Conservation (phyloP, 2,329 filamentous ascomycete genomes). For the Diatrype stigma region DNA sequence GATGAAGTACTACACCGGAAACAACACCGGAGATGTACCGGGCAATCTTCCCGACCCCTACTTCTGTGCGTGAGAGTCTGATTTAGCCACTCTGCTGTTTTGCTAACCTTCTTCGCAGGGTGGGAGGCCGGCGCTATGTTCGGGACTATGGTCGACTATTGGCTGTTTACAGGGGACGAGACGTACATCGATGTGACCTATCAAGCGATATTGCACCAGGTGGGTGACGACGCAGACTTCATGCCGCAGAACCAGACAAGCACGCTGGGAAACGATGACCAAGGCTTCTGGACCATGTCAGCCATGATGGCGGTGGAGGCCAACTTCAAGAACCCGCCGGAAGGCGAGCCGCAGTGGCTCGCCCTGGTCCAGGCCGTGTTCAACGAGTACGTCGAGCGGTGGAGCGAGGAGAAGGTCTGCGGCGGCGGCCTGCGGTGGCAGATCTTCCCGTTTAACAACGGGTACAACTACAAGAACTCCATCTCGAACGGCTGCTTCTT, state of each 20-base stretch:
- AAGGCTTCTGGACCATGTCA: constrained; percentile 82
- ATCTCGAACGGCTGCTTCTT: constrained; percentile 69
- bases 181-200: constrained; percentile 58
- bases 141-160: constrained; percentile 68
- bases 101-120: constrained; percentile 37
- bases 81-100: neutral
- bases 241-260: constrained; percentile 64
- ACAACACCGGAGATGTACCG: constrained; percentile 54
- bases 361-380: constrained; percentile 74
- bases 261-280: constrained; percentile 67
- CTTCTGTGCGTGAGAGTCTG: constrained; percentile 50
- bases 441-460: constrained; percentile 73
- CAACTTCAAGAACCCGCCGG: constrained; percentile 64
- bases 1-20: constrained; percentile 39
- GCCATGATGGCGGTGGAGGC: constrained; percentile 76
- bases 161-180: constrained; percentile 63
- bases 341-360: constrained; percentile 68
- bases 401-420: constrained; percentile 60
- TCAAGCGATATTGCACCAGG: constrained; percentile 58
- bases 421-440: constrained; percentile 80
- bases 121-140: constrained; percentile 74
- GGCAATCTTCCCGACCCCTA: constrained; percentile 58
- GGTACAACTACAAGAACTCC: constrained; percentile 65
- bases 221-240: constrained; percentile 54
- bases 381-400: constrained; percentile 69